Evolutionary conservation across 345 rosid genomes (phyloP), one percentile per base, ranked within the genome.

Genomic region (Brassica juncea): DNA sequence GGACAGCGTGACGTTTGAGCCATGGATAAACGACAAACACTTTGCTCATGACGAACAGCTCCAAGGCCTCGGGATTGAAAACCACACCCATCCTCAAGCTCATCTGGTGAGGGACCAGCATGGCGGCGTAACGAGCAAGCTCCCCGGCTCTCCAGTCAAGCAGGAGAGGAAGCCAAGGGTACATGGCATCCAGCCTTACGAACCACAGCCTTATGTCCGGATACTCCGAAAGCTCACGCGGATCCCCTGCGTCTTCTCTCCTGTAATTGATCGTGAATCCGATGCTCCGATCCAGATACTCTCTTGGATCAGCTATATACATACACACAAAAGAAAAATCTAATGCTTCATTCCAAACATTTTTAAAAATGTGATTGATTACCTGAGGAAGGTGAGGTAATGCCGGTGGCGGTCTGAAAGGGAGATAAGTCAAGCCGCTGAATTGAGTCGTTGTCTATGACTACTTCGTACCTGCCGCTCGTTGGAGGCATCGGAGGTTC

Each of bases 81-180:
- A 92, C 97, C 1, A 92, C 87, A 3, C 97, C 99, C 94, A 88
- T 89, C 75, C 87, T 88, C 89, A 87, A 75, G 71, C 91, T 92
- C 95, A 92, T 91, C 94, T 94, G 94, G 81, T 92, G 98, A 37
- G 94, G 98, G 65, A 94, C 95, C 27, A 94, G 74, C 84, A 82
- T 82, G 27, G 82, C 82, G 0, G 81, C 82, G 4, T 82, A 94
- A 9, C 97, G 90, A 71, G 99, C 97, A 42, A 94, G 89, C 75
- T 94, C 95, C 2, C 99, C 99, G 0, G 92, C 97, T 83, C 97
- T 83, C 97, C 95, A 92, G 77, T 92, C 97, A 54, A 92, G 73
- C 70, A 94, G 77, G 7, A 91, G 88, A 31, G 95, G 99, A 21
- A 94, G 80, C 97, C 97, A 94, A 0, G 97, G 97, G 82, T 90